phyloP scores from a whole-genome alignment of 805 yeast species.

The Starmerella vitae region DNA sequence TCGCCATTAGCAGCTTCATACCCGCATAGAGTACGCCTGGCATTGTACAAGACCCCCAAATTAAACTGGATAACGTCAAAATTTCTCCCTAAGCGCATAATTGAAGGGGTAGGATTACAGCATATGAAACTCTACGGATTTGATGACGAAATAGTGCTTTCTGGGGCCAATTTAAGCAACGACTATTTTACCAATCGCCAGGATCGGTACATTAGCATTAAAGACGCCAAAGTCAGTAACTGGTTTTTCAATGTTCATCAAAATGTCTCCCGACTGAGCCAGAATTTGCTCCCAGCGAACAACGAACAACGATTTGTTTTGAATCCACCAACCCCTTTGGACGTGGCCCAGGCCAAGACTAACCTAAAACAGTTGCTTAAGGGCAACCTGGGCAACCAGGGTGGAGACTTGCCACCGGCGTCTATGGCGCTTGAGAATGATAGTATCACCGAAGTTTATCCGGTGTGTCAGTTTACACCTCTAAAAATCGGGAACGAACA shows the following conservation, averaged over 20 bases:
- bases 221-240: conserved; percentile 43
- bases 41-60: conserved; percentile 85
- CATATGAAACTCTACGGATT: conserved; percentile 96
- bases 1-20: conserved; percentile 50
- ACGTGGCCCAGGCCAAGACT: conserved; percentile 31
- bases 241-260: conserved; percentile 62
- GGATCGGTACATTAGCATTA: conserved; percentile 75
- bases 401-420: too few species aligned
- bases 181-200: conserved; percentile 94
- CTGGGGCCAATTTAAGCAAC: conserved; percentile 82
- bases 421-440: conserved; percentile 18
- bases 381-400: conserved; percentile 19
- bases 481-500: conserved; percentile 74
- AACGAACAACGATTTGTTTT: conserved; percentile 4
- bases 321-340: neutral
- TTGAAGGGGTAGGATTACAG: conserved; percentile 85
- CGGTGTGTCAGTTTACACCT: conserved; percentile 85
- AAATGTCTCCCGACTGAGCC: conserved; percentile 58
- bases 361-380: conserved; percentile 47
- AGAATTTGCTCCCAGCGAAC: conserved; percentile 34
- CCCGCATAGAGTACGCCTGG: conserved; percentile 52
- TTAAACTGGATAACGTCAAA: conserved; percentile 51
- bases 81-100: conserved; percentile 66
- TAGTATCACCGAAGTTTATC: conserved; percentile 58
- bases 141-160: conserved; percentile 73